Evolutionary conservation across 2,329 filamentous ascomycete genomes (phyloP).

Genomic region (Apiospora pterosperma): DNA sequence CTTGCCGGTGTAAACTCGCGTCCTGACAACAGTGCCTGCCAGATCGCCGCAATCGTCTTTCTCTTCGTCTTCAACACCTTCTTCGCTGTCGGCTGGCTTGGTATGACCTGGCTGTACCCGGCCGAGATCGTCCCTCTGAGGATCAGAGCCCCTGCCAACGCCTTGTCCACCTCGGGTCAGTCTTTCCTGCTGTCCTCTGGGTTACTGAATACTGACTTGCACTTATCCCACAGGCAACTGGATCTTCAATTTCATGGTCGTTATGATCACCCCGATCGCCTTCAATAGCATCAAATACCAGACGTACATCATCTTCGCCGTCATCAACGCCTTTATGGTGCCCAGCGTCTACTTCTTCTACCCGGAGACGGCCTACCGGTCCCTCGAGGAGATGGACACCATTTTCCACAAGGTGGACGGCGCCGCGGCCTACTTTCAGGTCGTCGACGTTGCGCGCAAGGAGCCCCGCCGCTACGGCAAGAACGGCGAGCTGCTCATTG

Average conservation of each 20-base stretch:
- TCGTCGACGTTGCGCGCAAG: conserved; percentile 38
- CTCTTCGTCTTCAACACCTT: conserved; percentile 52
- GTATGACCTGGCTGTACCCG: conserved; percentile 57
- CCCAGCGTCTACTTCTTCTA: conserved; percentile 59
- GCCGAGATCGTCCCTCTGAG: conserved; percentile 53
- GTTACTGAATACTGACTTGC: conserved; percentile 16
- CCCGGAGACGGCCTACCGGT: conserved; percentile 61
- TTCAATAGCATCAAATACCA: conserved; percentile 55
- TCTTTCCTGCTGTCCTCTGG: conserved; percentile 6
- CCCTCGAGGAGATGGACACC: conserved; percentile 63
- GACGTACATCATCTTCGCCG: conserved; percentile 64
- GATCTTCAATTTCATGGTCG: conserved; percentile 62
- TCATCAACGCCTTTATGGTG: conserved; percentile 60
- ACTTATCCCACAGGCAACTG: conserved; percentile 45
- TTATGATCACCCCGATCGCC: conserved; percentile 60
- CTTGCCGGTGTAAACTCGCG: conserved; percentile 41
- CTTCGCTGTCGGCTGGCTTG: conserved; percentile 50
- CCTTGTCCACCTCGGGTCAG: conserved; percentile 38
- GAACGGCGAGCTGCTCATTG: conserved; percentile 54
- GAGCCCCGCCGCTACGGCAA: conserved; percentile 57
- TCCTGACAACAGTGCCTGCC: conserved; percentile 17
- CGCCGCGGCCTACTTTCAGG: conserved; percentile 32
- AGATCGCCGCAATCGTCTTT: conserved; percentile 33
- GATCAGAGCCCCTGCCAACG: conserved; percentile 55
- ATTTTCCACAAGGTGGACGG: conserved; percentile 58